These are phyloP conservation scores for Fusarium globosum DNA, from an alignment of 2,329 filamentous ascomycete genomes.

Conservation along the genomic window DNA sequence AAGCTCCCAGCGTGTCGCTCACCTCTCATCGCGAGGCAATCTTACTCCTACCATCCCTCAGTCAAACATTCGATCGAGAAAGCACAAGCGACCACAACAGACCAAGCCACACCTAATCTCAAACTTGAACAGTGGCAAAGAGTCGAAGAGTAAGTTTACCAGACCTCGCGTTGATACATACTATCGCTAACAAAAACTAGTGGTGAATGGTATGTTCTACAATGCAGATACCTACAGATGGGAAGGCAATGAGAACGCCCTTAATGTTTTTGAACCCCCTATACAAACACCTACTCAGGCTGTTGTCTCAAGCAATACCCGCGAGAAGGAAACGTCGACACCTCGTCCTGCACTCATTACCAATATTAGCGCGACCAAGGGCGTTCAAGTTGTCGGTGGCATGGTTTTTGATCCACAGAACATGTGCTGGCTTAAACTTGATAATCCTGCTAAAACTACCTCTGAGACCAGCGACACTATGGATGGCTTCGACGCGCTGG, in stretches of 20 bases:
- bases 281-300: conserved; percentile 64
- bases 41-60: conserved; percentile 57
- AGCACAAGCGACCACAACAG: conserved; percentile 70
- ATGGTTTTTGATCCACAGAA: conserved; percentile 98
- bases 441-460: conserved; percentile 58
- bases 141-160: conserved; percentile 77
- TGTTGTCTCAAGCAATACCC: conserved; percentile 55
- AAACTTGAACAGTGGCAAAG: conserved; percentile 78
- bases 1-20: conserved; percentile 65
- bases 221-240: conserved; percentile 88
- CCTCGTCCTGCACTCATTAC: conserved; percentile 86
- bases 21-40: conserved; percentile 62
- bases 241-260: conserved; percentile 94
- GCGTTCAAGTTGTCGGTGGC: conserved; percentile 92
- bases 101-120: conserved; percentile 89
- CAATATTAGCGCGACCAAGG: conserved; percentile 85
- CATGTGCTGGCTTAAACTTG: conserved; percentile 96
- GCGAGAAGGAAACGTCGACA: conserved; percentile 69
- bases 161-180: not conserved
- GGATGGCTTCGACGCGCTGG: conserved; percentile 75
- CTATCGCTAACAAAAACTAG: conserved; percentile 59
- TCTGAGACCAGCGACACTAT: conserved; percentile 66
- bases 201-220: conserved; percentile 95
- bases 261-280: conserved; percentile 80
- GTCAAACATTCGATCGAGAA: conserved; percentile 63